Evolutionary conservation across 2,329 filamentous ascomycete species (phyloP), one percentile per base, ranked within the genome.

Genomic region (Colletotrichum kahawae): DNA sequence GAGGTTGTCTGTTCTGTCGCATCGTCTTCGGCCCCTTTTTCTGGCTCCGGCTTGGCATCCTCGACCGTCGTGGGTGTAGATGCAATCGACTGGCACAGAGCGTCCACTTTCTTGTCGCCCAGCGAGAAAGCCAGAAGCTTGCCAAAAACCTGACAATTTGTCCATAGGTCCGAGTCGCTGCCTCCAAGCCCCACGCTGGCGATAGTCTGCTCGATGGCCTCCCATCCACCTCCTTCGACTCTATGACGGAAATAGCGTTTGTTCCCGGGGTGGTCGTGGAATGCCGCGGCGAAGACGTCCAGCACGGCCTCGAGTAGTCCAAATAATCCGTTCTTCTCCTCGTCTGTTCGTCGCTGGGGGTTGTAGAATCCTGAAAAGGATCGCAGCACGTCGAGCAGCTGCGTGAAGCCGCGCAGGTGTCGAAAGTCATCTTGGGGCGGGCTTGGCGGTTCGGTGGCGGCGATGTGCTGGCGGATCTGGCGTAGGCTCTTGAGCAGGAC

Each of bases 191-290:
- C 91, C 82, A 93, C 92, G 82, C 91, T 92, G 76, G 90, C 91
- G 85, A 96, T 90, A 7, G 91, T 91, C 81, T 94, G 91, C 80
- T 97, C 93, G 70, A 98, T 83, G 9, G 92, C 91, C 77, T 92
- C 89, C 93, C 95, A 98, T 5, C 96, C 95, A 71, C 93, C 94
- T 27, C 91, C 92, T 74, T 94, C 91, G 34, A 97, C 92, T 78
- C 92, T 90, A 78, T 92, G 93, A 74, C 92, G 91, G 82, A 98
- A 98, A 86, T 96, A 98, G 79, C 94, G 92, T 80, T 93, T 91
- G 84, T 98, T 99, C 24, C 96, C 96, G 62, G 93, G 89, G 83
- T 98, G 95, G 60, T 92, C 92, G 69, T 92, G 91, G 78, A 99
- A 90, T 16, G 92, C 92, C 63, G 93, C 93, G 2, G 94, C 93